A percentile compares a stretch with the other conserved stretches of the same genome.
phyloP scores from a whole-genome alignment of 495 filamentous ascomycete genomes.

The Penicillium atrosanguineum region DNA sequence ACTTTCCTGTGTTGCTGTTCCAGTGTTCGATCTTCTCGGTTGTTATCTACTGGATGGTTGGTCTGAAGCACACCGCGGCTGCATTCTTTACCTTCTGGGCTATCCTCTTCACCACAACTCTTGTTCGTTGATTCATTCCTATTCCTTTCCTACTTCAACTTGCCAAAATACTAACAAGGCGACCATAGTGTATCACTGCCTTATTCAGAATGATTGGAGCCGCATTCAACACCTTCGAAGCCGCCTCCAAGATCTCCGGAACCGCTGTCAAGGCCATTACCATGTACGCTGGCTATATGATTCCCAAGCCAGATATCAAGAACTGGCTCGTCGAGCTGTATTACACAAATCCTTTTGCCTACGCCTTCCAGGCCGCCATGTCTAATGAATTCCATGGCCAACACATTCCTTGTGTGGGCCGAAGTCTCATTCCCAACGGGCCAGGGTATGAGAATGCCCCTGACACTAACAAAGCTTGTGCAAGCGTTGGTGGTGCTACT shows the following conservation, averaged over 20 bases:
- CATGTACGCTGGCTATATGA: slow-evolving; percentile 56
- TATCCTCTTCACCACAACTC: slow-evolving; percentile 30
- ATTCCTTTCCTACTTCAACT: too few species aligned
- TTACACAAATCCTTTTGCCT: slow-evolving; percentile 67
- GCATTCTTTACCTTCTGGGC: slow-evolving; percentile 49
- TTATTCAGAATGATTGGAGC: slow-evolving; percentile 48
- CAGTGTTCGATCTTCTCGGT: slow-evolving; percentile 61
- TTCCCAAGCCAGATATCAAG: slow-evolving; percentile 62
- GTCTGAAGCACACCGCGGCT: slow-evolving; percentile 38
- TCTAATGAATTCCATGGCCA: slow-evolving; percentile 60
- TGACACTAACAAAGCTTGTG: slow-evolving; percentile 36
- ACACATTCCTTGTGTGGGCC: slow-evolving; percentile 41
- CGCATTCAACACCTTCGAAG: slow-evolving; percentile 43
- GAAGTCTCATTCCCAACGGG: slow-evolving; percentile 38
- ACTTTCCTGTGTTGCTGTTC: slow-evolving; percentile 60
- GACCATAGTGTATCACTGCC: too few species aligned
- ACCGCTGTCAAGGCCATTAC: slow-evolving; percentile 33
- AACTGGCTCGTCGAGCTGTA: slow-evolving; percentile 73
- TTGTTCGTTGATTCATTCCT: too few species aligned
- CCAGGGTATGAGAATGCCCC: slow-evolving; percentile 14
- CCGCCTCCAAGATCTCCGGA: slow-evolving; percentile 48
- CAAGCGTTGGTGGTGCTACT: slow-evolving; percentile 45
- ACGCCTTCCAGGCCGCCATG: slow-evolving; percentile 64
- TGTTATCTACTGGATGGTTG: slow-evolving; percentile 69
- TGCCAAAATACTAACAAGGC: too few species aligned